These are phyloP conservation scores for Pholiota microspora DNA, from an alignment of 768 basidiomycete genomes.

Conservation along the genomic window DNA sequence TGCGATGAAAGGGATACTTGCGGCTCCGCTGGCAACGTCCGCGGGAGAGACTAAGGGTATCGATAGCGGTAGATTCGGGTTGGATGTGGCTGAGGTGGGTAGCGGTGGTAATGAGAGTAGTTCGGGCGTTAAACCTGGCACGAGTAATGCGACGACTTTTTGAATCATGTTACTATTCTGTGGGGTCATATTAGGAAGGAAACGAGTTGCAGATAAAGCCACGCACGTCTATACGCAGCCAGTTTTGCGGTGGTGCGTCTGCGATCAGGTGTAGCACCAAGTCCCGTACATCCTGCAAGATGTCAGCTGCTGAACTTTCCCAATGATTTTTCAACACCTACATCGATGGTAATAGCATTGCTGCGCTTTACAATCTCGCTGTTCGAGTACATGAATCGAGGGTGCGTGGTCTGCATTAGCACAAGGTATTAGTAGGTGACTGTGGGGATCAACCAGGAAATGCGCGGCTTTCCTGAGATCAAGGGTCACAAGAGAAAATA, in stretches of 20 bases:
- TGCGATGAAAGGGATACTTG: conserved; percentile 62
- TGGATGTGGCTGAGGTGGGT: conserved; percentile 63
- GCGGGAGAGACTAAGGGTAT: conserved; percentile 33
- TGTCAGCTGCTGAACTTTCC: background rate
- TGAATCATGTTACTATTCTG: conserved; percentile 75
- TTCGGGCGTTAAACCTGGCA: conserved; percentile 84
- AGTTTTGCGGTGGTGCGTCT: conserved; percentile 81
- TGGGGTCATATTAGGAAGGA: background rate
- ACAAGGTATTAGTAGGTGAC: conserved; percentile 12
- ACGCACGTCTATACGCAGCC: conserved; percentile 82
- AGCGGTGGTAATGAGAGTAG: conserved; percentile 69
- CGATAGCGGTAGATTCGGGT: conserved; percentile 45
- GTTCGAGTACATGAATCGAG: conserved; percentile 81
- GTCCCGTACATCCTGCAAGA: conserved; percentile 79
- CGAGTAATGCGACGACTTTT: conserved; percentile 75
- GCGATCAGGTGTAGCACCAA: conserved; percentile 78
- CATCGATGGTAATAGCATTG: conserved; percentile 78
- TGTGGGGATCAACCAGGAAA: conserved; percentile 10
- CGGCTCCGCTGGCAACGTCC: conserved; percentile 20
- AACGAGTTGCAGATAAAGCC: background rate
- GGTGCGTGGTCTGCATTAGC: conserved; percentile 45
- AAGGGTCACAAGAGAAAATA: conserved; percentile 8
- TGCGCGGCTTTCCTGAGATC: conserved; percentile 8
- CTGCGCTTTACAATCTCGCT: conserved; percentile 71
- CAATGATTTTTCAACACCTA: conserved; percentile 43